Evolutionary conservation across 2,329 filamentous ascomycete species (phyloP).

Genomic region (Aspergillus quadricinctus): DNA sequence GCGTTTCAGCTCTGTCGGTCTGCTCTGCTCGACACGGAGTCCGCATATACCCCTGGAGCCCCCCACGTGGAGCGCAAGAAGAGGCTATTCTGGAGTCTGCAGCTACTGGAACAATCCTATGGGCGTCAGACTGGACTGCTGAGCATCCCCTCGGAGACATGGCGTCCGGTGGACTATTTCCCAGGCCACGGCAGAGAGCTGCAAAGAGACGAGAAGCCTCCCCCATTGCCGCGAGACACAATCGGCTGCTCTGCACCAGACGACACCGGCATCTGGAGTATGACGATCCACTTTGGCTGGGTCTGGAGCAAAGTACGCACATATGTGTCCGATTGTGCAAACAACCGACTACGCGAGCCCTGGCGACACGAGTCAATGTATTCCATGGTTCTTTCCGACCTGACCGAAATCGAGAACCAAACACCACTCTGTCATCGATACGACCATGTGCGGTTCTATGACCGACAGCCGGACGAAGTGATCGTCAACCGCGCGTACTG

Average conservation of each 20-base stretch:
- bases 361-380: slow-evolving; percentile 53
- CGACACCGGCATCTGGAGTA: slow-evolving; percentile 50
- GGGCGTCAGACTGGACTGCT: slow-evolving; percentile 46
- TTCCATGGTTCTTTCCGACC: slow-evolving; percentile 47
- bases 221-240: slow-evolving; percentile 44
- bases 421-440: slow-evolving; percentile 50
- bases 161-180: slow-evolving; percentile 34
- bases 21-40: slow-evolving; percentile 46
- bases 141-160: slow-evolving; percentile 39
- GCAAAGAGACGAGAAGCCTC: slow-evolving; percentile 33
- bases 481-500: slow-evolving; percentile 46
- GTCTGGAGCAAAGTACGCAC: slow-evolving; percentile 45
- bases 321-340: slow-evolving; percentile 48
- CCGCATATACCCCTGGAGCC: slow-evolving; percentile 36
- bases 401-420: slow-evolving; percentile 47
- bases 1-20: slow-evolving; percentile 50
- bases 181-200: slow-evolving; percentile 10
- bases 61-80: slow-evolving; percentile 44
- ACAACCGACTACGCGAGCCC: slow-evolving; percentile 47
- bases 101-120: slow-evolving; percentile 49
- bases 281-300: slow-evolving; percentile 48
- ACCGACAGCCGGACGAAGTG: slow-evolving; percentile 46
- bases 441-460: slow-evolving; percentile 51
- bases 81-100: slow-evolving; percentile 50
- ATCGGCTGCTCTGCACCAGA: slow-evolving; percentile 39